phyloP scores from a whole-genome alignment of 2,329 filamentous ascomycete genomes.

The Chaetomium strumarium region DNA sequence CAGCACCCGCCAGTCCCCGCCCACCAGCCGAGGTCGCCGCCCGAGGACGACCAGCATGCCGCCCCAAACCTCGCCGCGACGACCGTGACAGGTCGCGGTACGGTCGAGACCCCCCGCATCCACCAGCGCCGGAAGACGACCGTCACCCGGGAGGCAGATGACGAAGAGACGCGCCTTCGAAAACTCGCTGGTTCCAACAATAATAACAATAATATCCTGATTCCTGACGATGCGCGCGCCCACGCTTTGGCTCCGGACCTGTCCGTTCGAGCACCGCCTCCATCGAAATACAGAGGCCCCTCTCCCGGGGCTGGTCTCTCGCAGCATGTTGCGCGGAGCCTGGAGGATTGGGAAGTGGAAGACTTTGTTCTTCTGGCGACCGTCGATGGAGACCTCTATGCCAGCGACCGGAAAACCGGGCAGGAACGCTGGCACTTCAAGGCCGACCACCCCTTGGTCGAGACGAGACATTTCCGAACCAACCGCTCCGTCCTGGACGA shows the following conservation, averaged over 20 bases:
- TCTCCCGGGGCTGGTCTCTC: conserved; percentile 56
- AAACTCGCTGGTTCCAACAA: conserved; percentile 1
- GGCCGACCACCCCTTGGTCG: conserved; percentile 80
- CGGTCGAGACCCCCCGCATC: conserved; percentile 27
- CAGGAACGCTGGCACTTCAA: conserved; percentile 79
- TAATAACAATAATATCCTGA: conserved; percentile 31
- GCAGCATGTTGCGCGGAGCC: conserved; percentile 90
- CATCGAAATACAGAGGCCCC: conserved; percentile 60
- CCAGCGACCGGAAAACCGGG: conserved; percentile 81
- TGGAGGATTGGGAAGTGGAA: conserved; percentile 99
- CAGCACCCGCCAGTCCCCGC: conserved; percentile 23
- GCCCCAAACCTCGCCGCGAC: conserved; percentile 20
- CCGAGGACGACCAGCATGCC: conserved; percentile 22
- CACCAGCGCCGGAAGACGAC: conserved; percentile 25
- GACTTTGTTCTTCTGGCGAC: conserved; percentile 99
- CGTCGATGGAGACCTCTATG: conserved; percentile 94
- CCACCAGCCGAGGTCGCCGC: conserved; percentile 17
- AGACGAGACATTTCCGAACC: conserved; percentile 73
- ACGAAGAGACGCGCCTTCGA: conserved; percentile 12
- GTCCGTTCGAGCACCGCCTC: conserved; percentile 87
- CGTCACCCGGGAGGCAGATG: conserved; percentile 22
- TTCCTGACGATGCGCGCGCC: conserved; percentile 78
- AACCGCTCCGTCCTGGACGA: conserved; percentile 58
- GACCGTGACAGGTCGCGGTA: conserved; percentile 20
- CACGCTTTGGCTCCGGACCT: conserved; percentile 90